Base-by-base conservation (phyloP, 1,284 basidiomycete genomes). In the Porogramme epimiltina region DNA sequence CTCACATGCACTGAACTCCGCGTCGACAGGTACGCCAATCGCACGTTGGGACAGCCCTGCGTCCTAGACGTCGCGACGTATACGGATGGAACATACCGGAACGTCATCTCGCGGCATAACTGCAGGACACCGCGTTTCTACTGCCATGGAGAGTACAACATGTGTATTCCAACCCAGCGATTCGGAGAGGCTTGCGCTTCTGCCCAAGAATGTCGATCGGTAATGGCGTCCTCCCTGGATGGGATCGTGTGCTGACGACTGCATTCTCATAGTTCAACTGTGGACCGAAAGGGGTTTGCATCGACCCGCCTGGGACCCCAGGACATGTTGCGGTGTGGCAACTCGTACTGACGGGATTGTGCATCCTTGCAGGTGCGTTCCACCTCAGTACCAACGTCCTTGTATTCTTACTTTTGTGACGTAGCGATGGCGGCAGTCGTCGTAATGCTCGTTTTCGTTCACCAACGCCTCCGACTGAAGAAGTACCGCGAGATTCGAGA, bases 1-100 rank as follows among this genome's bases (percentile, higher is more conserved):
- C 2, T 22, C 5, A 9, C 15, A 5, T 19, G 22, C 10, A 31
- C n/a, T 19, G 11, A 18, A 5, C 6, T 16, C 1, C 4, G 3
- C 13, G 23, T 16, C 9, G 16, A 15, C n/a, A 87, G 85, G 70
- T 79, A 75, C 56, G 80, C 83, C 8, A 85, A 86, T 57, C 76
- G 73, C 16, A 78, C 80, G 0, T 61, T 81, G 2, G 80, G 79
- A 10, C 72, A 81, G 51, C 62, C 76, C 10, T 91, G 88, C 64
- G 60, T 80, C 3, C 70, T 76, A 13, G 86, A 90, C 59, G 81
- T 82, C 61, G 82, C 78, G 3, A 78, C 77, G 1, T 89, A 89
- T 65, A 73, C 76, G 26, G 79, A 78, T 31, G 74, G 68, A 18
- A 67, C 67, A 53, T 78, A 76, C 64, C 74, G 71, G 20, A 81